A percentile compares a stretch with the other conserved stretches of the same genome.
Conservation (phyloP, 1,284 basidiomycete species). For the Malassezia caprae region DNA sequence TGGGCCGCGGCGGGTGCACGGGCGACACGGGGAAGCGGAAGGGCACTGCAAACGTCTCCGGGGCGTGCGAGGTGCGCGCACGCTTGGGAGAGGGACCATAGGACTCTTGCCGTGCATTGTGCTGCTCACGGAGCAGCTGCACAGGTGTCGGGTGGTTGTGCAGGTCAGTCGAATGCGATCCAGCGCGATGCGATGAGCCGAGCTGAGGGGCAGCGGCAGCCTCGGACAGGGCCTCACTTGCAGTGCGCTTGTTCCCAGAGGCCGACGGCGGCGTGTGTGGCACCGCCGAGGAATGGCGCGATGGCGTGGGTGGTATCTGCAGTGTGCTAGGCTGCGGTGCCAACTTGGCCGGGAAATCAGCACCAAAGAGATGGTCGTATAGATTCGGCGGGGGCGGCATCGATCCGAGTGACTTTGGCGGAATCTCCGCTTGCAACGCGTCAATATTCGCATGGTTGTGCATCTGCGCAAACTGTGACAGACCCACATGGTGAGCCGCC, state of each 20-base stretch:
- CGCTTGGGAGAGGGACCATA: conserved; percentile 3
- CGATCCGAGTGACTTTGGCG: neutral
- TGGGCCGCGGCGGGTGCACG: neutral
- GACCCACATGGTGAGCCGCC: conserved; percentile 10
- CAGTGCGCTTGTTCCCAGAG: neutral
- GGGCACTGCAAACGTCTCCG: neutral
- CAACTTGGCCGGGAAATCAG: neutral
- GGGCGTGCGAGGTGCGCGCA: neutral
- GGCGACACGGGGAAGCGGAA: neutral
- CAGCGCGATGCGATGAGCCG: conserved; percentile 6
- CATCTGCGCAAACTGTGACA: neutral
- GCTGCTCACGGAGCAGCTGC: conserved; percentile 1
- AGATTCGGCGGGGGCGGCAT: neutral
- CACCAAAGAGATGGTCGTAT: conserved; percentile 7
- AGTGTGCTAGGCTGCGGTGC: neutral
- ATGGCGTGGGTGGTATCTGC: neutral
- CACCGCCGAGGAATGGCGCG: neutral
- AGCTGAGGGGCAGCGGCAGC: conserved; percentile 8
- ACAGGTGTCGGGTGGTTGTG: conserved; percentile 6
- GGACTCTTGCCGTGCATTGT: neutral
- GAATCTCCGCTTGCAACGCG: neutral
- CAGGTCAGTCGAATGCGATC: neutral
- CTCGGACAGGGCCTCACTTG: conserved; percentile 1
- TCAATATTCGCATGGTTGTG: neutral
- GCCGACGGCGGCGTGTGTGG: neutral